These are phyloP conservation scores for Rickenella mellea DNA, from an alignment of 768 basidiomycete genomes.

Conservation along the genomic window DNA sequence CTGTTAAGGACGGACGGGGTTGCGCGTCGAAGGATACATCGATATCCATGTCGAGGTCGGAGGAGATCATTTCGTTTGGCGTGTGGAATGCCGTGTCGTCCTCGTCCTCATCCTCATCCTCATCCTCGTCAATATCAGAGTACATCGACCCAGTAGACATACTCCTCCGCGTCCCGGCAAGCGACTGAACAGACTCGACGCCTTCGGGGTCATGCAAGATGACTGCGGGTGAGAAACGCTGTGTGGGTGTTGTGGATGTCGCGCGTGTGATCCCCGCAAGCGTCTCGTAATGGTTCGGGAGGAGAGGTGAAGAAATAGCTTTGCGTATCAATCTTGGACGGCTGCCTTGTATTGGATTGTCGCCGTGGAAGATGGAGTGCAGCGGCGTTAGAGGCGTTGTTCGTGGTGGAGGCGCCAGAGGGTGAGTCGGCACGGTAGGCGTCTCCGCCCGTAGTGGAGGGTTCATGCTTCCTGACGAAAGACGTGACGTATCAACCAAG, in stretches of 20 bases:
- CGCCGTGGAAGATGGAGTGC: no score
- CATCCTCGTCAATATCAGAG: constrained; percentile 7
- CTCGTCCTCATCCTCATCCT: constrained; percentile 25
- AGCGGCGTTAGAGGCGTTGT: constrained; percentile 36
- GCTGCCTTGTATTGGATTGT: no score
- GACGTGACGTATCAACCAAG: background rate
- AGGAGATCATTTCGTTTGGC: constrained; percentile 17
- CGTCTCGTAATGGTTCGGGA: no score
- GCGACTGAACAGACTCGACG: constrained; percentile 8
- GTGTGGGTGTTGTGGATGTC: no score
- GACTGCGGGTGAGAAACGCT: no score
- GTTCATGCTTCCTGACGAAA: constrained; percentile 11
- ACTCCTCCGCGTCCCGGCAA: constrained; percentile 13
- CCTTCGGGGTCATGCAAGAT: no score
- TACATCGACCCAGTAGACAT: constrained; percentile 17
- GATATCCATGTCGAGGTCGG: constrained; percentile 7
- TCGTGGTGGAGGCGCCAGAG: constrained; percentile 60
- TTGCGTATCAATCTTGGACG: no score
- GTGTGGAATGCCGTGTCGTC: constrained; percentile 23
- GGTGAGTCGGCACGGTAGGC: constrained; percentile 47
- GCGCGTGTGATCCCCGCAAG: no score
- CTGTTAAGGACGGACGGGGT: constrained; percentile 33
- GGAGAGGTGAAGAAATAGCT: no score
- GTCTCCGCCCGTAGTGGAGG: constrained; percentile 55
- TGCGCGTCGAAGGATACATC: no score